A percentile compares a stretch with the other conserved stretches of the same genome.
Evolutionary conservation across 2,329 filamentous ascomycete genomes (phyloP).

Genomic region (Sporothrix variecibatus): DNA sequence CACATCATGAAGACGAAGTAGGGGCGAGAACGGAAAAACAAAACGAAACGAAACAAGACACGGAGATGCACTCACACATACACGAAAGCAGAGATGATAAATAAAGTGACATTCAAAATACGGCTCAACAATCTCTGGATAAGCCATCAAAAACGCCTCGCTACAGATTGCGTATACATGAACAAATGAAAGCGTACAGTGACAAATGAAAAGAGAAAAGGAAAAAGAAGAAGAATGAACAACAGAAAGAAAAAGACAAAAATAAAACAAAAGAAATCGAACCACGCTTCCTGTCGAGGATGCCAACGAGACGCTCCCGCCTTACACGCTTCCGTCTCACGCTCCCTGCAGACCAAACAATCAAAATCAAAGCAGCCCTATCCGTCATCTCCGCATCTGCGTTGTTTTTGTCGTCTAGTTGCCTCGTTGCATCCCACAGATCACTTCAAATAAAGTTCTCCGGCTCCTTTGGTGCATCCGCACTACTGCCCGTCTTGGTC

Average conservation of each 20-base stretch:
- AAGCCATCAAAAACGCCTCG: slow-evolving; percentile 18
- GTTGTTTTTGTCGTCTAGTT: not conserved
- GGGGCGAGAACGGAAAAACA: not conserved
- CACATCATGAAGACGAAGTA: not conserved
- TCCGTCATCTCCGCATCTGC: not conserved
- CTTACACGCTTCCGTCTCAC: not conserved
- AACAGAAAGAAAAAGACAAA: not conserved
- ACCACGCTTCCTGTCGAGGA: not conserved
- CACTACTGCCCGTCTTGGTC: not conserved
- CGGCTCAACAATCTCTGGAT: slow-evolving; percentile 14
- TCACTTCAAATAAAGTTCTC: not conserved
- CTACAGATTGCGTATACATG: not conserved
- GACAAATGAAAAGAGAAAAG: not conserved
- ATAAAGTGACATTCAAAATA: not conserved
- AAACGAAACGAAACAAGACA: not conserved
- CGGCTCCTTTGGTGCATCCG: not conserved
- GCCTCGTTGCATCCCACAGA: not conserved
- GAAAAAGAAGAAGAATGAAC: not conserved
- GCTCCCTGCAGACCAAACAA: not conserved
- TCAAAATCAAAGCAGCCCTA: not conserved
- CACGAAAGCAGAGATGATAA: not conserved
- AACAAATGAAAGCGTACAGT: not conserved
- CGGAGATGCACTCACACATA: not conserved
- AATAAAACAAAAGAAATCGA: not conserved
- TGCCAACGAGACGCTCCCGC: not conserved